A percentile compares a stretch with the other conserved stretches of the same genome.
These are phyloP conservation scores for Botrytis medusae DNA, from an alignment of 2,329 filamentous ascomycete genomes.

Conservation along the genomic window DNA sequence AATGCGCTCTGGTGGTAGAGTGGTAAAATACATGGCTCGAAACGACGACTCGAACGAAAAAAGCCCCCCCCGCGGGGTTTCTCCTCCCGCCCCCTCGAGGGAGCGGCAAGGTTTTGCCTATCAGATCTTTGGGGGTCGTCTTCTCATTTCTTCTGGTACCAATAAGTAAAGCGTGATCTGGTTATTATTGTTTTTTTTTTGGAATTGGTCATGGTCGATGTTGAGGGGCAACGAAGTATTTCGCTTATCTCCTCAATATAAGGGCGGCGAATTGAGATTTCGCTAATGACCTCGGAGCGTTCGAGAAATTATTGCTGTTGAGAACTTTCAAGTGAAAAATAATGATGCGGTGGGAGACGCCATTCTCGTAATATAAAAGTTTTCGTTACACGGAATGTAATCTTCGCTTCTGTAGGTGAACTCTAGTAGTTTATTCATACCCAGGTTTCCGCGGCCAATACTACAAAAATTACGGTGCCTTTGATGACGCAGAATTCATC, in stretches of 20 bases:
- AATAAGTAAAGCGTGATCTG: not conserved
- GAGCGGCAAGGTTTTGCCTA: not conserved
- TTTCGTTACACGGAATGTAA: not conserved
- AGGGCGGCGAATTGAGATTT: not conserved
- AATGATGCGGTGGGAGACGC: not conserved
- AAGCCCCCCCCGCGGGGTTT: not conserved
- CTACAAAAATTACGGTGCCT: not conserved
- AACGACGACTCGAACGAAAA: not conserved
- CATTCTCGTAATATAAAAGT: not conserved
- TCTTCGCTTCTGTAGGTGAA: not conserved
- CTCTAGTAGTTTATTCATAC: not conserved
- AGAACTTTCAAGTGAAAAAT: not conserved
- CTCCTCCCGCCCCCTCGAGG: slow-evolving; percentile 2
- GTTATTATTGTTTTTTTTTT: not conserved
- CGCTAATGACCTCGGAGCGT: not conserved
- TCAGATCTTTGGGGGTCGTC: not conserved
- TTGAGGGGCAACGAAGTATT: not conserved
- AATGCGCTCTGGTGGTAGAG: slow-evolving; percentile 3
- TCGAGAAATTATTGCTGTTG: not conserved
- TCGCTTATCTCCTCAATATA: not conserved
- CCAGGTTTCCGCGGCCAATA: not conserved
- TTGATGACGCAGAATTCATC: not conserved
- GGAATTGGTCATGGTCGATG: not conserved
- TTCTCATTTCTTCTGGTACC: not conserved
- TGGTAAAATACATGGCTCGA: not conserved